Conservation (phyloP, 177 flowering plant species). For the Tripterygium wilfordii region DNA sequence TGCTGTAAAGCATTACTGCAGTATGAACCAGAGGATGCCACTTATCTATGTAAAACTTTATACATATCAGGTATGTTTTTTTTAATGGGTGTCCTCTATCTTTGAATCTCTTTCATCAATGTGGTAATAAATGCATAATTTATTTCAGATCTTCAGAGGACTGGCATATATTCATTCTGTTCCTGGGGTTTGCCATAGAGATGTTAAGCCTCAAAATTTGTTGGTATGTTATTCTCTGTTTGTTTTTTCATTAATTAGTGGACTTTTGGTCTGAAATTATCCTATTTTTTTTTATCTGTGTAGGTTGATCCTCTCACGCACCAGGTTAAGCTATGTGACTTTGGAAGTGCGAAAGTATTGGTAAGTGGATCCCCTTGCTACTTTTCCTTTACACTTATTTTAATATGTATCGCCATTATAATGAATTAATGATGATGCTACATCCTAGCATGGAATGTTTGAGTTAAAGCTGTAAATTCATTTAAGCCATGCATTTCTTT, state of each 20-base stretch:
- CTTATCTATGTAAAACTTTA: constrained; percentile 82
- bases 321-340: too few species aligned
- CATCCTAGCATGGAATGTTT: too few species aligned
- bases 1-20: constrained; percentile 62
- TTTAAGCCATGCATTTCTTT: too few species aligned
- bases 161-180: constrained; percentile 79
- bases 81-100: background rate
- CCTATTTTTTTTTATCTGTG: background rate
- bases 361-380: constrained; percentile 26
- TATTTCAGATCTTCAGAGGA: constrained; percentile 70
- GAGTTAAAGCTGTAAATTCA: too few species aligned
- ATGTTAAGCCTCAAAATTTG: constrained; percentile 86
- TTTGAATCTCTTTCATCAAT: background rate
- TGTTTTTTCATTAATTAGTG: background rate
- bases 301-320: constrained; percentile 88
- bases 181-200: constrained; percentile 84
- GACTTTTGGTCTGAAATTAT: constrained; percentile 2
- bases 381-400: too few species aligned
- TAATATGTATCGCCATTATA: too few species aligned
- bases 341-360: constrained; percentile 89
- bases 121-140: background rate
- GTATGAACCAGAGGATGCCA: constrained; percentile 64
- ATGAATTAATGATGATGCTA: too few species aligned
- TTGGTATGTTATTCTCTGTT: constrained; percentile 40
- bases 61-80: constrained; percentile 54